phyloP scores from a whole-genome alignment of 169 alveolate species.

The Plasmodium gonderi region DNA sequence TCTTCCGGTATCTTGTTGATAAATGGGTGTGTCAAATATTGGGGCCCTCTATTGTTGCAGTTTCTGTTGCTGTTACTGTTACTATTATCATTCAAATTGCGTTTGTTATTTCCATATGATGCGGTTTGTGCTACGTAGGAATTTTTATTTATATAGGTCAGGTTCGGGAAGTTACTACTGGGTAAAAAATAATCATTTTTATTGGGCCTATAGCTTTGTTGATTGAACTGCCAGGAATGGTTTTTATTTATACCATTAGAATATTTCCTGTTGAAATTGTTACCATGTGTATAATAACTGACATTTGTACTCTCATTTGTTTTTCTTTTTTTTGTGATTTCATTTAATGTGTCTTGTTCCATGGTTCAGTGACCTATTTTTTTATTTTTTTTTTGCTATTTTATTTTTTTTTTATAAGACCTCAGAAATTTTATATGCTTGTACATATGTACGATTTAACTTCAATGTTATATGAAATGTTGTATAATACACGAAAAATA shows the following conservation, averaged over 20 bases:
- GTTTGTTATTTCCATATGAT: not conserved
- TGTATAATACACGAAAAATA: not conserved
- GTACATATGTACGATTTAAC: not conserved
- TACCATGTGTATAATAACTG: not conserved
- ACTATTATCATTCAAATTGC: not conserved
- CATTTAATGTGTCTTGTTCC: conserved; percentile 21
- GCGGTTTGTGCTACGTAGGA: not conserved
- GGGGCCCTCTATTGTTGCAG: not conserved
- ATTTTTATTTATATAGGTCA: not conserved
- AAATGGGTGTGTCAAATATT: conserved; percentile 14
- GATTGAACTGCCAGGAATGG: not conserved
- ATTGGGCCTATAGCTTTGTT: not conserved
- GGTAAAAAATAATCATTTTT: not conserved
- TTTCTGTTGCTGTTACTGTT: not conserved
- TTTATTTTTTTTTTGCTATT: no score
- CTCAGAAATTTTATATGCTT: not conserved
- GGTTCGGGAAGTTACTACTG: not conserved
- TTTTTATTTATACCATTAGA: not conserved
- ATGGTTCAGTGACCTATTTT: not conserved
- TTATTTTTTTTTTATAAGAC: not conserved
- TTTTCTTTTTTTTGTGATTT: conserved; percentile 34
- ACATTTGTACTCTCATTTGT: not conserved
- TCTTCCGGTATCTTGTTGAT: not conserved
- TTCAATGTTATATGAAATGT: not conserved
- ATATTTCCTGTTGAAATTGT: not conserved